Evolutionary conservation across 2,329 filamentous ascomycete genomes (phyloP).

Genomic region (Aureobasidium sp.): DNA sequence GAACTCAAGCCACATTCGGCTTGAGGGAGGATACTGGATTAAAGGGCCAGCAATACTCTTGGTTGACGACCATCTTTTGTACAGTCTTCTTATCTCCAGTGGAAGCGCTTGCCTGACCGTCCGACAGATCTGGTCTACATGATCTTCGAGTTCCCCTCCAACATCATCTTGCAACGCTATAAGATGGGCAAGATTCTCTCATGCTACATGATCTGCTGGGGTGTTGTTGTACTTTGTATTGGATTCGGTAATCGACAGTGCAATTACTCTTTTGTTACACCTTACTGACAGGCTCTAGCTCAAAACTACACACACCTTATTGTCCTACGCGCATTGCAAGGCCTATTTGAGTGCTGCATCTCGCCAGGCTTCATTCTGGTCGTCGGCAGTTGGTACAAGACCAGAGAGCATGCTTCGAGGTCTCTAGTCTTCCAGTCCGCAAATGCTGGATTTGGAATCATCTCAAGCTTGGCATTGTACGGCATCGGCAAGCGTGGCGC

Average conservation of each 20-base stretch:
- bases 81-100: not conserved
- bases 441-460: conserved; percentile 27
- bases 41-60: conserved; percentile 29
- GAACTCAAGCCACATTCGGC: conserved; percentile 39
- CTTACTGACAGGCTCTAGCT: not conserved
- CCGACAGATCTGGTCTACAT: conserved; percentile 29
- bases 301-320: conserved; percentile 28
- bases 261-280: not conserved
- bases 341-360: conserved; percentile 31
- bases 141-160: conserved; percentile 28
- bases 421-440: conserved; percentile 30
- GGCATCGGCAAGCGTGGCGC: conserved; percentile 20
- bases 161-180: conserved; percentile 27
- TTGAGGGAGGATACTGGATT: conserved; percentile 38
- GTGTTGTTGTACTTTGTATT: conserved; percentile 22
- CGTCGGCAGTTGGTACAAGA: conserved; percentile 27
- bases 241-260: conserved; percentile 14
- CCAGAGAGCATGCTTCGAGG: conserved; percentile 27
- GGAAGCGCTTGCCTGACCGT: not conserved
- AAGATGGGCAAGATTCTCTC: conserved; percentile 28
- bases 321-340: conserved; percentile 27
- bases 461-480: conserved; percentile 20
- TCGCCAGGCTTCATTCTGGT: conserved; percentile 28
- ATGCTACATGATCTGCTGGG: conserved; percentile 28
- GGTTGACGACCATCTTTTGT: conserved; percentile 34